Evolutionary conservation across 1,284 basidiomycete genomes (phyloP), one percentile per base, ranked within the genome.

Genomic region (Puccinia hordei): DNA sequence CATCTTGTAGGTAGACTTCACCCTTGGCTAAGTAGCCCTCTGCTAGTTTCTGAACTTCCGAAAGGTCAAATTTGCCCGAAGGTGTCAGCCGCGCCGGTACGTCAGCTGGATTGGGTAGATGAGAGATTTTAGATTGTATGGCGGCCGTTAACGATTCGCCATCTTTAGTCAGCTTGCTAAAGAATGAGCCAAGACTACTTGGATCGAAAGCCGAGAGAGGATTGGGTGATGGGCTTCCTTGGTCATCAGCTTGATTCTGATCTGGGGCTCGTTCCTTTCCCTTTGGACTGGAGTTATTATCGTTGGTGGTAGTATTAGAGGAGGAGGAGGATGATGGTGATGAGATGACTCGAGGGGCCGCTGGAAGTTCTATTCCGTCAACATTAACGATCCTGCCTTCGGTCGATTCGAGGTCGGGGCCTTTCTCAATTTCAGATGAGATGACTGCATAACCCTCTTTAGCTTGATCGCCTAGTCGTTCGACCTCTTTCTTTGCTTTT

Each of bases 401-500:
- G 17, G 57, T 38, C 13, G 57, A 30, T 27, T 74, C 73, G 1
- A 46, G 63, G 63, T 38, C 41, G 30, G 33, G 46, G 1, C 24
- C 73, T 35, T 74, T 59, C n/a, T 74, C 73, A 8, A 74, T 44
- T 38, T 74, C 73, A 17, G 38, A n/a, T 57, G 53, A 46, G 57
- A 74, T 59, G 38, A 59, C 33, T 8, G 73, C 55, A 63, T 74
- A 74, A 30, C 73, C 57, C 46, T 74, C 73, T 41, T 61, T 57
- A 15, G 73, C 73, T 44, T 57, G 51, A 41, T 74, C 73, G 35
- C 73, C 73, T 19, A 74, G 53, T 41, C 41, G 51, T 74, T 74
- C 73, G 22, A 74, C 73, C 38, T 74, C 73, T 61, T 74, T 74
- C 57, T 61, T 57, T n/a, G 73, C 73, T 24, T 74, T 74, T 74